Conservation (phyloP, 192 early-diverging fungal species). For the Entomortierella beljakovae region DNA sequence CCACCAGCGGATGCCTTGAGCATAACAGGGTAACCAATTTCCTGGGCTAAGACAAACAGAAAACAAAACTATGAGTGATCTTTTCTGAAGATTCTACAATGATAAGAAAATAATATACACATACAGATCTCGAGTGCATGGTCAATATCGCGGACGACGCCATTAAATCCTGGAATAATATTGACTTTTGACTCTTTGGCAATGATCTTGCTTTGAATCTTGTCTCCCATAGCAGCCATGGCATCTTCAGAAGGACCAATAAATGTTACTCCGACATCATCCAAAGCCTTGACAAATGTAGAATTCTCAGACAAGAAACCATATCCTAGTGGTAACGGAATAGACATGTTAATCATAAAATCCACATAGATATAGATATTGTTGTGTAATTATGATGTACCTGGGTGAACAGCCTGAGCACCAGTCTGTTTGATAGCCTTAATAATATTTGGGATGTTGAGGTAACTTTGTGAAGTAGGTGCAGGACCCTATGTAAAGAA, state of each 20-base stretch:
- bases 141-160: slow-evolving; percentile 76
- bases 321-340: slow-evolving; percentile 64
- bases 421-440: slow-evolving; percentile 79
- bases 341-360: not conserved
- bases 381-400: slow-evolving; percentile 7
- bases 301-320: slow-evolving; percentile 96
- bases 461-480: slow-evolving; percentile 83
- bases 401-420: slow-evolving; percentile 94
- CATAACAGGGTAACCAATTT: slow-evolving; percentile 87
- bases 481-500: slow-evolving; percentile 69
- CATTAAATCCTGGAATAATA: slow-evolving; percentile 90
- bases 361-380: not conserved
- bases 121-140: slow-evolving; percentile 80
- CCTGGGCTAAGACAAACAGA: slow-evolving; percentile 58
- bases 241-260: slow-evolving; percentile 77
- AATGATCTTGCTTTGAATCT: slow-evolving; percentile 83
- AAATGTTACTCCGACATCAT: slow-evolving; percentile 76
- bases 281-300: slow-evolving; percentile 82
- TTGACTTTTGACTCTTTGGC: slow-evolving; percentile 78
- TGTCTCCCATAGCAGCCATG: slow-evolving; percentile 85
- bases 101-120: not conserved
- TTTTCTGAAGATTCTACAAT: not conserved
- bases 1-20: slow-evolving; percentile 86
- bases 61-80: not conserved
- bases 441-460: slow-evolving; percentile 84